These are phyloP conservation scores for Gaeumannomyces tritici DNA, from an alignment of 2,329 filamentous ascomycete species.

Conservation along the genomic window DNA sequence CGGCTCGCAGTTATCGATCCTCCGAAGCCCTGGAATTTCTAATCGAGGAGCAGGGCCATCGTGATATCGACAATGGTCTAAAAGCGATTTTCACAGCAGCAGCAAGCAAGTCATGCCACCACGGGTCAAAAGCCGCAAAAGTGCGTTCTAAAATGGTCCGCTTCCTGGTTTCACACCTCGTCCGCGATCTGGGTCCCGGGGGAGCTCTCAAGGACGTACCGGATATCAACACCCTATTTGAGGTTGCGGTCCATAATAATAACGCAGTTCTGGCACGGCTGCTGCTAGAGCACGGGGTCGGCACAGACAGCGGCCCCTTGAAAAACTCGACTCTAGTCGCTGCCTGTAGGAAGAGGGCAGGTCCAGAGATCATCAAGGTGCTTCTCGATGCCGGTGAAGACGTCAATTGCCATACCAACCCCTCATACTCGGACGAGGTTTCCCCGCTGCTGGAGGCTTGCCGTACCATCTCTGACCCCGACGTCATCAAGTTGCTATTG, in stretches of 20 bases:
- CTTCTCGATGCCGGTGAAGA: neutral
- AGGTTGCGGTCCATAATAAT: neutral
- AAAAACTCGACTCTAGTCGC: no score
- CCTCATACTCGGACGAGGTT: neutral
- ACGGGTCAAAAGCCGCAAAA: no score
- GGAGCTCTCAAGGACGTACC: neutral
- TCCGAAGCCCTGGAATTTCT: neutral
- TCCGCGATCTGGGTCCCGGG: neutral
- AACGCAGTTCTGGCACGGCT: neutral
- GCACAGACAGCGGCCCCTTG: no score
- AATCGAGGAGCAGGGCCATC: neutral
- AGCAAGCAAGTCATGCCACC: no score
- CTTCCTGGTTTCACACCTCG: neutral
- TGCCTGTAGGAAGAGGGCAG: no score
- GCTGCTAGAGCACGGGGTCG: neutral
- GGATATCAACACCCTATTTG: neutral
- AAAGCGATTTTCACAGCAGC: no score
- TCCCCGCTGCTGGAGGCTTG: neutral
- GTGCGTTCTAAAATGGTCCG: neutral
- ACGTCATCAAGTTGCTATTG: neutral
- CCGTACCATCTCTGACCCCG: neutral
- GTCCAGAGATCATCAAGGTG: no score
- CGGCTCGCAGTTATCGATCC: neutral
- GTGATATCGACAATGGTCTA: neutral
- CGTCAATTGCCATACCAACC: neutral